phyloP scores from a whole-genome alignment of 306 rosid species.

The Cucurbita ficifolia region DNA sequence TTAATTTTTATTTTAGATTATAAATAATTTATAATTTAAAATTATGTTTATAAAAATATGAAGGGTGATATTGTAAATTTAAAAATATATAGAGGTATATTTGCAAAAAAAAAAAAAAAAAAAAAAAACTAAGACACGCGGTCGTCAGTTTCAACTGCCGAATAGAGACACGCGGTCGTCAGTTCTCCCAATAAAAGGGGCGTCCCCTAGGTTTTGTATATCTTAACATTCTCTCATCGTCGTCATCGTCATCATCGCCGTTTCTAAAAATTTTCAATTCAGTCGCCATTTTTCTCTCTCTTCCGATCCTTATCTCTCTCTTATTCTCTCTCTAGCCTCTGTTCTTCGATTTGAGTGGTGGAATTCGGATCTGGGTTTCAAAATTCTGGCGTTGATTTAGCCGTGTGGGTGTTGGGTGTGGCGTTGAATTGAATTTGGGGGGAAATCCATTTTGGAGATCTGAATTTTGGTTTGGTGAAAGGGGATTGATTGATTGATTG shows the following conservation, averaged over 20 bases:
- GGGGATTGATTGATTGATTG: neutral
- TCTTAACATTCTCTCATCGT: neutral
- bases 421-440: neutral
- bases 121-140: no score
- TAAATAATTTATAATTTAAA: no score
- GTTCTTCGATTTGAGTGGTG: neutral
- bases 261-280: neutral
- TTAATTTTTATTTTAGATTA: no score
- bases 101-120: neutral
- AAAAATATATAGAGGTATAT: no score
- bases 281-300: neutral
- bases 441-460: neutral
- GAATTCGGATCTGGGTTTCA: neutral
- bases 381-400: neutral
- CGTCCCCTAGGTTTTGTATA: neutral
- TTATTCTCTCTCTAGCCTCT: neutral
- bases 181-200: constrained; percentile 8
- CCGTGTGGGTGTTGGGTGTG: neutral
- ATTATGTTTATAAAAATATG: no score
- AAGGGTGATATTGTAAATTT: no score
- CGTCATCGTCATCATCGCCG: neutral
- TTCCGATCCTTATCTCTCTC: neutral
- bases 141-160: neutral
- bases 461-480: neutral
- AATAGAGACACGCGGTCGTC: neutral